Conservation (phyloP, 2,329 filamentous ascomycete species). For the Beauveria sp. region DNA sequence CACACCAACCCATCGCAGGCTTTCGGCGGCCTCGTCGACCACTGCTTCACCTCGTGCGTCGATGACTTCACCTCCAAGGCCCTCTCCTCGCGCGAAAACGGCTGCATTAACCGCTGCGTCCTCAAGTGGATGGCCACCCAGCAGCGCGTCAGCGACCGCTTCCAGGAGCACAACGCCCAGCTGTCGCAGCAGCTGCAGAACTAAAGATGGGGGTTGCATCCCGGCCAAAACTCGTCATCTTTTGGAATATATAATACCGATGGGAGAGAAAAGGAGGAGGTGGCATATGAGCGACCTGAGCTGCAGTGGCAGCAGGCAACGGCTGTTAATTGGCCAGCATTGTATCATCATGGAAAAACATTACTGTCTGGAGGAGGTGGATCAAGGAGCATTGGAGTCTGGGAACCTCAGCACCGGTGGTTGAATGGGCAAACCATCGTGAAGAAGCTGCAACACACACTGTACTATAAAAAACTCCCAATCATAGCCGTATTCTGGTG, state of each 20-base stretch:
- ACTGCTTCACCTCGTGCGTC: slow-evolving; percentile 95
- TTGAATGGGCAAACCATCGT: neutral
- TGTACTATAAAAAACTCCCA: slow-evolving; percentile 1
- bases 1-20: slow-evolving; percentile 20
- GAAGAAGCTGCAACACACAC: neutral
- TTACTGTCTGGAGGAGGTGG: neutral
- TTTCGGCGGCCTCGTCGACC: slow-evolving; percentile 49
- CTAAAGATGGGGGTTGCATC: slow-evolving; percentile 20
- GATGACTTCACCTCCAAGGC: slow-evolving; percentile 98
- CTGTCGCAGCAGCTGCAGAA: slow-evolving; percentile 44
- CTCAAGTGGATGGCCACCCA: slow-evolving; percentile 92
- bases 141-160: slow-evolving; percentile 83
- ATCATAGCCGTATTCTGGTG: neutral
- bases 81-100: slow-evolving; percentile 76
- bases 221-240: too few species aligned
- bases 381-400: neutral
- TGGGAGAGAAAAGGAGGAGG: slow-evolving; percentile 5
- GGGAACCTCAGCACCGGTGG: neutral
- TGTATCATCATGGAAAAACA: neutral
- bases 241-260: neutral
- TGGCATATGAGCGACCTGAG: too few species aligned
- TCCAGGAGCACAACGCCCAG: slow-evolving; percentile 64
- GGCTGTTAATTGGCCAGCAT: neutral
- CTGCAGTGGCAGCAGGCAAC: neutral
- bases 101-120: slow-evolving; percentile 90